phyloP scores from a whole-genome alignment of 495 filamentous ascomycete genomes.

The Lindgomyces ingoldianus region DNA sequence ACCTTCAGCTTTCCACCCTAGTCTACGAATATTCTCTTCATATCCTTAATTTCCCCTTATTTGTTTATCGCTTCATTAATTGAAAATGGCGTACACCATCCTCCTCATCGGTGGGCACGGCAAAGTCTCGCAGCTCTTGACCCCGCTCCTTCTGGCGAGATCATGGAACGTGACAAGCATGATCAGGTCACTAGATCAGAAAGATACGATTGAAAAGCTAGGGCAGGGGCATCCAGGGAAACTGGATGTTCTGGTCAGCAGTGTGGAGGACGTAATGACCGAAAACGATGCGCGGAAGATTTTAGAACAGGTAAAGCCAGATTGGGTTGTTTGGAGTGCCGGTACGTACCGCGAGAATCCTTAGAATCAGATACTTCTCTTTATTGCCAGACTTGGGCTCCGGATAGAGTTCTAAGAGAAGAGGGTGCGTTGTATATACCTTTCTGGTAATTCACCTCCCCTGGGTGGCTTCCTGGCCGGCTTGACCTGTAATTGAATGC shows the following conservation, averaged over 20 bases:
- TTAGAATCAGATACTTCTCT: background rate
- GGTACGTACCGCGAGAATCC: constrained; percentile 48
- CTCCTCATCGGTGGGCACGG: constrained; percentile 81
- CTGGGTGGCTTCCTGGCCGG: no score
- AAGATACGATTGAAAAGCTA: constrained; percentile 60
- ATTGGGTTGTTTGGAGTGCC: constrained; percentile 80
- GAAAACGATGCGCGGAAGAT: constrained; percentile 62
- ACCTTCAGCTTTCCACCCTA: background rate
- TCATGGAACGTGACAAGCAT: constrained; percentile 76
- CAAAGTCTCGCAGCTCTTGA: constrained; percentile 74
- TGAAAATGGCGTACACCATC: constrained; percentile 51
- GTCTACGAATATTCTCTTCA: background rate
- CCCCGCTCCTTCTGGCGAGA: constrained; percentile 69
- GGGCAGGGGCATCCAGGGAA: constrained; percentile 57
- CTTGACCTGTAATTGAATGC: no score
- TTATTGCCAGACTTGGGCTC: no score
- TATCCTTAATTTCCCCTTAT: no score
- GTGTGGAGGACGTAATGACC: constrained; percentile 68
- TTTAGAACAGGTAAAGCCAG: constrained; percentile 59
- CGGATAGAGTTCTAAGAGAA: no score
- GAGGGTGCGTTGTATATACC: no score
- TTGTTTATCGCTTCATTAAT: no score
- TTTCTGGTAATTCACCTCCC: no score
- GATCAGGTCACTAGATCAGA: constrained; percentile 70
- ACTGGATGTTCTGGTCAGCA: constrained; percentile 63